Evolutionary conservation across 352 stramenopile species (phyloP).

Genomic region (Phytopythium boreale): DNA sequence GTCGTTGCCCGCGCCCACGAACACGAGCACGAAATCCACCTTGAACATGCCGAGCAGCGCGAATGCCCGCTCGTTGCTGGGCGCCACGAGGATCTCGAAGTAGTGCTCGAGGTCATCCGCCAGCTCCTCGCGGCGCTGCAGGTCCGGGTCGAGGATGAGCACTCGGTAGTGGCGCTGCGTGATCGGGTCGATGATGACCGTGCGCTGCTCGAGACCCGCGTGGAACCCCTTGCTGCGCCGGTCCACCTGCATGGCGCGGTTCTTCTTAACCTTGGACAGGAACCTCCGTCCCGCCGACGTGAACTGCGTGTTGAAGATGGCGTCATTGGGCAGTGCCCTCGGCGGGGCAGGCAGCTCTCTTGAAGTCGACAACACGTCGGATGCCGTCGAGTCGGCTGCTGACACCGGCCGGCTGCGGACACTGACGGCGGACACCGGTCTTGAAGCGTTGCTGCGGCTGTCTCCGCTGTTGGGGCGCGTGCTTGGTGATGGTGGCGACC

Average conservation of each 20-base stretch:
- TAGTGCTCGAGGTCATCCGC: slow-evolving; percentile 56
- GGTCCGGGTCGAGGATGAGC: slow-evolving; percentile 61
- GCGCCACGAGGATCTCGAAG: slow-evolving; percentile 67
- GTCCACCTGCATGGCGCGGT: slow-evolving; percentile 71
- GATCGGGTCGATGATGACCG: slow-evolving; percentile 48
- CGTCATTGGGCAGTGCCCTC: slow-evolving; percentile 38
- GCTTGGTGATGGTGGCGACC: background rate
- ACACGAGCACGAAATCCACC: slow-evolving; percentile 57
- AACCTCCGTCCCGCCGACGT: slow-evolving; percentile 63
- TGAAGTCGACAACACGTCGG: background rate
- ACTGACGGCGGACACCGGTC: background rate
- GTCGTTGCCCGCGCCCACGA: slow-evolving; percentile 51
- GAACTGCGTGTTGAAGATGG: slow-evolving; percentile 82
- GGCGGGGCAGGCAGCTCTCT: background rate
- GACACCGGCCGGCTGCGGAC: background rate
- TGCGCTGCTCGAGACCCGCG: slow-evolving; percentile 36
- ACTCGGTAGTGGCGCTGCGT: slow-evolving; percentile 60
- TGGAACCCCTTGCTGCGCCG: slow-evolving; percentile 65
- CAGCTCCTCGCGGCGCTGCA: slow-evolving; percentile 59
- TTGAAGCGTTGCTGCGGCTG: background rate
- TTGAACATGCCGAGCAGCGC: slow-evolving; percentile 60
- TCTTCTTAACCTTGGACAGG: slow-evolving; percentile 72
- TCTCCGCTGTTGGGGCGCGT: background rate
- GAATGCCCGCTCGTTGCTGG: slow-evolving; percentile 60
- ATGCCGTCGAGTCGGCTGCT: background rate